Evolutionary conservation across 2,329 filamentous ascomycete species (phyloP).

Genomic region (Orbilia ellipsospora): DNA sequence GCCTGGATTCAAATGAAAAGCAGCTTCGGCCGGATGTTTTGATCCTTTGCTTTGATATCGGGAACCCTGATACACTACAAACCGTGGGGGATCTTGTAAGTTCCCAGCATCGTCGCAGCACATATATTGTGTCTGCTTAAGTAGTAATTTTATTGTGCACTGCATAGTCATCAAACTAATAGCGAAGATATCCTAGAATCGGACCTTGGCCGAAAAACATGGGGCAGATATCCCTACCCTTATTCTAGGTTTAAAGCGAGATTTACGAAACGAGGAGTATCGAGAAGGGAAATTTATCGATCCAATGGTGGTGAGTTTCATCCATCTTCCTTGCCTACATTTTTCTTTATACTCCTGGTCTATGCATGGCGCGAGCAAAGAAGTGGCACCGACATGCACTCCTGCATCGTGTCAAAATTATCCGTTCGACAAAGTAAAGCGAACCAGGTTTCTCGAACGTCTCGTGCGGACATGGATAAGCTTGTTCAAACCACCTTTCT

Average conservation of each 20-base stretch:
- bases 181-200: slow-evolving; percentile 15
- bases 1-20: slow-evolving; percentile 22
- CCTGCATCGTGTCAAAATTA: slow-evolving; percentile 17
- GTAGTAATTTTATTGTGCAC: neutral
- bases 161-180: neutral
- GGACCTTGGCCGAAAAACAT: slow-evolving; percentile 11
- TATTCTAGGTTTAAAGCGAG: slow-evolving; percentile 32
- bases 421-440: slow-evolving; percentile 1
- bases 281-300: slow-evolving; percentile 28
- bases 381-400: neutral
- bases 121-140: neutral
- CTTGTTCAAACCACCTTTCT: slow-evolving; percentile 3
- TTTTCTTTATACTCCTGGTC: neutral
- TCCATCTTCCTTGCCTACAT: neutral
- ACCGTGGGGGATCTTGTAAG: slow-evolving; percentile 20
- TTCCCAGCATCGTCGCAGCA: neutral
- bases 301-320: slow-evolving; percentile 28
- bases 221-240: slow-evolving; percentile 20
- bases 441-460: slow-evolving; percentile 20
- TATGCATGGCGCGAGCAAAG: neutral
- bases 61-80: slow-evolving; percentile 12
- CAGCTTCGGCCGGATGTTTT: slow-evolving; percentile 30
- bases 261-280: slow-evolving; percentile 19
- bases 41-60: slow-evolving; percentile 42
- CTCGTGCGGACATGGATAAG: slow-evolving; percentile 19